Evolutionary conservation across 2,329 filamentous ascomycete genomes (phyloP).

Genomic region (Corniculantispora saksenae): DNA sequence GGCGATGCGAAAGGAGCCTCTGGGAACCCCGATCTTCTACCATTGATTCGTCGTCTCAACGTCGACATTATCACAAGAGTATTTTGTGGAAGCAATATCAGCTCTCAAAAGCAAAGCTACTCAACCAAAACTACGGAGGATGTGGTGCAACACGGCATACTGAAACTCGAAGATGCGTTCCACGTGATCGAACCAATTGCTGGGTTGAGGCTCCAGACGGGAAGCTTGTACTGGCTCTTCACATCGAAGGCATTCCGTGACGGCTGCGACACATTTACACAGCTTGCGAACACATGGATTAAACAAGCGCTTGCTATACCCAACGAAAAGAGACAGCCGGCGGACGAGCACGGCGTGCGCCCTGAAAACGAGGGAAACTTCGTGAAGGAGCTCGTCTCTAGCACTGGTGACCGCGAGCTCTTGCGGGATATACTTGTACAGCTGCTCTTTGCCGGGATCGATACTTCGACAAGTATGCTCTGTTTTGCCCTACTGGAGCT

Average conservation of each 20-base stretch:
- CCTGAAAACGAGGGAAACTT: not conserved
- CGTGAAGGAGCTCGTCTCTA: not conserved
- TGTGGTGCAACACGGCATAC: not conserved
- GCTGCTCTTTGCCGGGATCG: slow-evolving; percentile 10
- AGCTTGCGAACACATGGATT: slow-evolving; percentile 1
- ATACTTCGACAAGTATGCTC: slow-evolving; percentile 12
- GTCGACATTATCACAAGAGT: not conserved
- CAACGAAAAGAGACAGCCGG: not conserved
- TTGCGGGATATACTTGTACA: slow-evolving; percentile 9
- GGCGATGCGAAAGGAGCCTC: not conserved
- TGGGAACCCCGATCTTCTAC: not conserved
- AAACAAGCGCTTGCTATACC: not conserved
- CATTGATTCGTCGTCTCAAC: slow-evolving; percentile 10
- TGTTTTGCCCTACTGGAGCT: not conserved
- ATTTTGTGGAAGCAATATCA: slow-evolving; percentile 8
- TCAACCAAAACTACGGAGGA: not conserved
- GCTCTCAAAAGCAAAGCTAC: not conserved
- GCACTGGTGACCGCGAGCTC: slow-evolving; percentile 1
- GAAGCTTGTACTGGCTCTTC: slow-evolving; percentile 6
- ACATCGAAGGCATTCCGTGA: slow-evolving; percentile 3
- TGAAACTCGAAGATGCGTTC: slow-evolving; percentile 1
- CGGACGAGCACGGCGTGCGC: not conserved
- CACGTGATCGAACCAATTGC: not conserved
- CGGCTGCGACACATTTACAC: slow-evolving; percentile 2
- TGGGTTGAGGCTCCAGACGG: slow-evolving; percentile 3